Evolutionary conservation across 2,329 filamentous ascomycete genomes (phyloP).

Genomic region (Achaetomium macrosporum): DNA sequence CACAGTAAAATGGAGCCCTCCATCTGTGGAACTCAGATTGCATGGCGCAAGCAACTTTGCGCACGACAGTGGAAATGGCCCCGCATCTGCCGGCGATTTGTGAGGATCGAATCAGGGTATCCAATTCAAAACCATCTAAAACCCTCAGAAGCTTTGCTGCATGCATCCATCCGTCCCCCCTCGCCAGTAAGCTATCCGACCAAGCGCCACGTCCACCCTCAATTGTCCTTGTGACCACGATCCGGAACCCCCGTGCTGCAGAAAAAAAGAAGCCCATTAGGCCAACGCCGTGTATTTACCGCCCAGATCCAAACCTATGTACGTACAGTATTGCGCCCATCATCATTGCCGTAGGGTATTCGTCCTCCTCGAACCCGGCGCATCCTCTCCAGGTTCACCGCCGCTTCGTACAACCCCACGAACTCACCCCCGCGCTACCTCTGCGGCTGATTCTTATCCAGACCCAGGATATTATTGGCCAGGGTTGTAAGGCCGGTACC

Average conservation of each 20-base stretch:
- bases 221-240: constrained; percentile 10
- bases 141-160: not conserved
- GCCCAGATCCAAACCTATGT: not conserved
- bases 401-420: not conserved
- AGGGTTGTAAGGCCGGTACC: constrained; percentile 3
- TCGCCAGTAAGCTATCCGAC: not conserved
- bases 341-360: not conserved
- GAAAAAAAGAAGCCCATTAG: not conserved
- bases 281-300: not conserved
- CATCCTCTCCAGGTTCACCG: not conserved
- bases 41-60: not conserved
- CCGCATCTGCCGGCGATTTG: constrained; percentile 1
- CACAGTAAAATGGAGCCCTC: too few relatives aligned
- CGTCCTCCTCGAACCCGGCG: not conserved
- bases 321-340: not conserved
- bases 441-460: not conserved
- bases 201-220: constrained; percentile 2
- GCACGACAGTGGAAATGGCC: not conserved
- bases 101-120: constrained; percentile 10
- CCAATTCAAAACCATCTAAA: constrained; percentile 3
- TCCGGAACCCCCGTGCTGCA: constrained; percentile 3
- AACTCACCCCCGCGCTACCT: not conserved
- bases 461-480: not conserved
- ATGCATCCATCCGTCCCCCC: not conserved
- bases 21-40: not conserved